A percentile compares a stretch with the other conserved stretches of the same genome.
Conservation (phyloP, 192 early-diverging fungal species). For the Geranomyces michiganensis region DNA sequence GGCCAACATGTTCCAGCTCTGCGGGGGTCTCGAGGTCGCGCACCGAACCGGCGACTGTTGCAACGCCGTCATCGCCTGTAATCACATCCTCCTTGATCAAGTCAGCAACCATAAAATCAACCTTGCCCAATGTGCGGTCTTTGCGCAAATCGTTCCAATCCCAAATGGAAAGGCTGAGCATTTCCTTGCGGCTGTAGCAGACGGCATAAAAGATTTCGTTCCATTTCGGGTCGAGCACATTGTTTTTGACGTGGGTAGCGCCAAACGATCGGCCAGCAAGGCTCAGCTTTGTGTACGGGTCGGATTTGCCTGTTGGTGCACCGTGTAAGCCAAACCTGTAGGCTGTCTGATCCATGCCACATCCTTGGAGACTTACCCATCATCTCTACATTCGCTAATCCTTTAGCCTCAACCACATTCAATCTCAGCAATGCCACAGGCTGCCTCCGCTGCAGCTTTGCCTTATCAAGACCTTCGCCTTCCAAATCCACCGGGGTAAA, state of each 20-base stretch:
- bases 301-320: conserved; percentile 67
- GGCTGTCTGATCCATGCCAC: not conserved
- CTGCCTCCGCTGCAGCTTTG: conserved; percentile 46
- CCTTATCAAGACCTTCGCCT: conserved; percentile 50
- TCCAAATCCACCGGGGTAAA: conserved; percentile 86
- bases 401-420: conserved; percentile 71
- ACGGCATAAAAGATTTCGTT: conserved; percentile 86
- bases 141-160: conserved; percentile 88
- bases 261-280: conserved; percentile 65
- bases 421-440: conserved; percentile 82
- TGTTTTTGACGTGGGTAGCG: conserved; percentile 78
- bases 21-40: not conserved
- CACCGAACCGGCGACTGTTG: not conserved
- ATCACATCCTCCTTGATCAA: conserved; percentile 19
- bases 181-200: conserved; percentile 75
- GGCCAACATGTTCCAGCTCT: conserved; percentile 11
- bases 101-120: conserved; percentile 42
- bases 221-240: conserved; percentile 88
- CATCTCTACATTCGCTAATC: conserved; percentile 83
- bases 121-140: conserved; percentile 82
- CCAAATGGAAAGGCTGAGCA: conserved; percentile 75
- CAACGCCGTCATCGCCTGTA: not conserved
- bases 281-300: conserved; percentile 85
- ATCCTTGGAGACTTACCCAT: conserved; percentile 37
- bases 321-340: not conserved